Base-by-base conservation (phyloP, 2,329 filamentous ascomycete species). In the Lachnellula arida region DNA sequence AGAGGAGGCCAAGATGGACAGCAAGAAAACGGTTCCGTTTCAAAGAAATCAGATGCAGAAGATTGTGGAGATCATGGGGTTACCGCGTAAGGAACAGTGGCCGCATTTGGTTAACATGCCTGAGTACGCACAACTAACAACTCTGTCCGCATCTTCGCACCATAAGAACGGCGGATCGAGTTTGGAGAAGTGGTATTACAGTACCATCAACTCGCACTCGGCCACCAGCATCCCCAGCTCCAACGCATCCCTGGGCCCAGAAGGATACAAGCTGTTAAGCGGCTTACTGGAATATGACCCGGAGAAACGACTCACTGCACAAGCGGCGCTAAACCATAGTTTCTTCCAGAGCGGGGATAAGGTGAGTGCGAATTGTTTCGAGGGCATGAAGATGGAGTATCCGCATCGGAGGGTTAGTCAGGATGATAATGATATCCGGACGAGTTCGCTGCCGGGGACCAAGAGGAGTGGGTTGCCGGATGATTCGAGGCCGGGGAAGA, bases 1-100 rank as follows among this genome's bases (percentile, higher is more conserved):
- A 0, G 94, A 99, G 69, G 94, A 99, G 73, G 94, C 94, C 15
- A 99, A 99, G 75, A 97, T 97, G 88, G 94, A 99, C 72, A 89
- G 84, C 65, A 99, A 99, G 74, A 97, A 97, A 75, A 94, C 89
- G 0, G 92, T 97, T 0, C 94, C 94, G 0, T 99, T 99, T 65
- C 94, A 99, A 73, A 84, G 92, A 14, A 97, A 97, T 67, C 94
- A 99, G 75, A 97, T 99, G 93, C 91, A 94, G 69, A 97, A 96
- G 74, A 99, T 99, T 65, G 90, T 96, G 39, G 94, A 99, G 69
- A 91, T 99, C 60, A 87, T 99, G 77, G 94, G 94, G 32, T 76
- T 96, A 62, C 94, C 94, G 0, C 90, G 83, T 6, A 93, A 93
- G 67, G 89, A 96, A 49, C 83, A 85, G 25, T 99, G 94, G 94